Evolutionary conservation across 2,329 filamentous ascomycete species (phyloP).

Genomic region (Penicillium griseofulvum): DNA sequence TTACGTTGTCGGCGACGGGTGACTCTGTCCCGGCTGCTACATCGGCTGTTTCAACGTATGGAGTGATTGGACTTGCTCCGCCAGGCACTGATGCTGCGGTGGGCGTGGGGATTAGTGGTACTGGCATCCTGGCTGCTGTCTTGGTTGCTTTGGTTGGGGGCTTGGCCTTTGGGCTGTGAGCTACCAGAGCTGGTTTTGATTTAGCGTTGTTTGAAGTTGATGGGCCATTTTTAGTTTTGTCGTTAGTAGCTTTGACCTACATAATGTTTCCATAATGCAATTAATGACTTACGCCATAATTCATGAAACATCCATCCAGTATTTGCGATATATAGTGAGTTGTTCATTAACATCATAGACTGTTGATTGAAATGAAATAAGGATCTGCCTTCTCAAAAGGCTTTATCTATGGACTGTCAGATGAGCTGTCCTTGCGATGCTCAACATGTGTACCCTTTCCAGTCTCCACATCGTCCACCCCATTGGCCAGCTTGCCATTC

Average conservation of each 20-base stretch:
- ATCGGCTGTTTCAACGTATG: not conserved
- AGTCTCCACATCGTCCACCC: slow-evolving; percentile 15
- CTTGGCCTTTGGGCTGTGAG: slow-evolving; percentile 19
- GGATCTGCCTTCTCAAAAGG: slow-evolving; percentile 9
- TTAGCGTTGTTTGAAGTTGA: too few species aligned
- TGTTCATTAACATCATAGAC: not conserved
- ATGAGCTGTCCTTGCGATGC: slow-evolving; percentile 14
- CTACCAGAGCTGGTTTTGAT: too few species aligned
- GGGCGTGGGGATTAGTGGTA: not conserved
- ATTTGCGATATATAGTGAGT: not conserved
- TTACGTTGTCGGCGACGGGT: slow-evolving; percentile 1
- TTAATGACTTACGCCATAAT: not conserved
- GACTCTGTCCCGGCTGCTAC: not conserved
- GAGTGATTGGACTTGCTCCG: too few species aligned
- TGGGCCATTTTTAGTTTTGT: not conserved
- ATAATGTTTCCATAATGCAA: not conserved
- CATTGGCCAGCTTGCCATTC: slow-evolving; percentile 4
- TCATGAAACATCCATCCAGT: not conserved
- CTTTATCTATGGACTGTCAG: slow-evolving; percentile 28
- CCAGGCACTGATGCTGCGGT: not conserved
- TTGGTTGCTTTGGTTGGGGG: slow-evolving; percentile 10
- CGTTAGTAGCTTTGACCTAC: not conserved
- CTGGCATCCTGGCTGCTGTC: slow-evolving; percentile 2
- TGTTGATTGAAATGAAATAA: not conserved
- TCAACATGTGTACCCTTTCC: slow-evolving; percentile 22